Base-by-base conservation (phyloP, 805 yeast genomes). In the Barnettozyma wickerhamii region DNA sequence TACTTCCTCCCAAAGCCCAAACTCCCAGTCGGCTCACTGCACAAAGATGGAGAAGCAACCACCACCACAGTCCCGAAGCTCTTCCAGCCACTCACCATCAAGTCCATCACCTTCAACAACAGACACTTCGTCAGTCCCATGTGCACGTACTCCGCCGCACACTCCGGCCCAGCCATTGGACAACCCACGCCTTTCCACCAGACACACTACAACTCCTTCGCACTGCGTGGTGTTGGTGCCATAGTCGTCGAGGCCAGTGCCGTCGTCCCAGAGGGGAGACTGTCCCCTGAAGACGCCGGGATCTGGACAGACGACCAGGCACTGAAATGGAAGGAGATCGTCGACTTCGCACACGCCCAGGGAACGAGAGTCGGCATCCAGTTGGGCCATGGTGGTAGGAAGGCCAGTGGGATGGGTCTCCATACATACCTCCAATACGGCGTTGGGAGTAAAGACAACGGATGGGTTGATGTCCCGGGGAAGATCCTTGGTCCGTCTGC, bases 111-210 rank as follows among this genome's bases (percentile, higher is more conserved):
- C 4, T 34, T 78, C 17, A 68, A 64, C 12, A 79, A 79, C 54
- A 62, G 84, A 45, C 53, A 76, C 21, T 78, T 78, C 37, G 75
- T 77, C 17, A 67, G 81, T 1, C 80, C 80, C 34, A 73, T 75
- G 79, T 72, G 79, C 52, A 70, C 64, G 36, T 75, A 75, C 53
- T 68, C 79, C 6, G 67, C 73, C 3, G 42, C 48, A 4, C 37
- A 28, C 18, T 20, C 30, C 4, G 58, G 58, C 15, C 33, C 41
- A 2, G 48, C 54, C 3, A 58, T 73, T 35, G 69, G 70, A 2
- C 53, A 57, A 13, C 64, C 68, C 0, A 75, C 72, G 0, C 69
- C 63, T 14, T 76, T 66, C 59, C 80, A 77, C 47, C 45, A 65
- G 15, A 63, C 66, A 7, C 79, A 77, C 48, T 72, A 77, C 47